phyloP scores from a whole-genome alignment of 1,284 basidiomycete species.

The Irpex lacteus region DNA sequence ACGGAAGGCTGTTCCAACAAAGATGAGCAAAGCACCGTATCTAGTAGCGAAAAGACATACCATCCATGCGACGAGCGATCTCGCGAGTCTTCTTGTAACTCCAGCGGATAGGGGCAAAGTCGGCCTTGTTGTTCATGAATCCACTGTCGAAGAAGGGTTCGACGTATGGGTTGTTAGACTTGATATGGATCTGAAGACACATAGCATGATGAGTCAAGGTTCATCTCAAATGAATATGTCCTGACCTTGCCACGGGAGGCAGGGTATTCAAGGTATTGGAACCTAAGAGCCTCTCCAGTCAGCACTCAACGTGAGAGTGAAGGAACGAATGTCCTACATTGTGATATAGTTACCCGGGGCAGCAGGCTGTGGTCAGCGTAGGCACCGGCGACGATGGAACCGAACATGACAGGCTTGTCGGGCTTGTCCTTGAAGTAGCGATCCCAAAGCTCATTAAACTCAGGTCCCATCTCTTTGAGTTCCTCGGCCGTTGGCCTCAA shows the following conservation, averaged over 20 bases:
- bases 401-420: conserved; percentile 74
- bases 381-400: conserved; percentile 63
- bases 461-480: conserved; percentile 73
- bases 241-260: conserved; percentile 61
- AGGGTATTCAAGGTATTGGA: conserved; percentile 73
- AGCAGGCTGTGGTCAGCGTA: conserved; percentile 69
- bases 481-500: conserved; percentile 68
- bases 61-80: conserved; percentile 69
- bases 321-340: conserved; percentile 38
- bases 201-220: not conserved
- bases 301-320: not conserved
- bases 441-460: conserved; percentile 67
- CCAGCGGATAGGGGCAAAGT: conserved; percentile 75
- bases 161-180: conserved; percentile 56
- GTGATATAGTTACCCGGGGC: conserved; percentile 72
- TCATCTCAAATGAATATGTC: not conserved
- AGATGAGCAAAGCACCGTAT: not conserved
- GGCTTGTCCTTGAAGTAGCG: conserved; percentile 74
- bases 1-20: conserved; percentile 47
- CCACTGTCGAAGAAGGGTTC: conserved; percentile 68
- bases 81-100: conserved; percentile 75
- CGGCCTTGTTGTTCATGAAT: conserved; percentile 76
- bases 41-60: conserved; percentile 28
- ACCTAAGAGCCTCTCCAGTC: conserved; percentile 31
- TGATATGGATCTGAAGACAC: conserved; percentile 56